phyloP scores from a whole-genome alignment of 768 basidiomycete genomes.

The Leccinum boreale region DNA sequence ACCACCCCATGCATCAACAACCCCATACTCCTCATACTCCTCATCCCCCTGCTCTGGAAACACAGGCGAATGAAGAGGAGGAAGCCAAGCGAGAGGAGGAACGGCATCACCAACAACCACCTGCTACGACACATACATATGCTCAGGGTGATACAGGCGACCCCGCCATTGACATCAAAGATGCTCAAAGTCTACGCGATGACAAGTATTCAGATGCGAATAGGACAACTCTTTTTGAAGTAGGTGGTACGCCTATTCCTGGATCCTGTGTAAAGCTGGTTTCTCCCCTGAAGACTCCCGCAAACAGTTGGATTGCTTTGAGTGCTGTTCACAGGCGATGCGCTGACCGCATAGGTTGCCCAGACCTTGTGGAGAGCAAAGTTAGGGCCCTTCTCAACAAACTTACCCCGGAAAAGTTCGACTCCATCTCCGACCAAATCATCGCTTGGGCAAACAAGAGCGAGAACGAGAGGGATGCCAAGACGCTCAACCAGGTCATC shows the following conservation, averaged over 20 bases:
- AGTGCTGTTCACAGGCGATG: too few species aligned
- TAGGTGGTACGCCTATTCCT: too few species aligned
- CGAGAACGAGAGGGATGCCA: constrained; percentile 81
- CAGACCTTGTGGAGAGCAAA: constrained; percentile 44
- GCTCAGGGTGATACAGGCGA: constrained; percentile 15
- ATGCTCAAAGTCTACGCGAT: too few species aligned
- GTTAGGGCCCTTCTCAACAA: constrained; percentile 92
- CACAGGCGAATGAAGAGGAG: constrained; percentile 43
- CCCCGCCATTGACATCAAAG: not conserved
- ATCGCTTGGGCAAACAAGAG: constrained; percentile 94
- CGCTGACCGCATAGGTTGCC: constrained; percentile 38
- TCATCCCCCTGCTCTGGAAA: constrained; percentile 33
- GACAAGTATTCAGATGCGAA: too few species aligned
- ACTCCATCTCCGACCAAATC: constrained; percentile 93
- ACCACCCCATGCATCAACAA: constrained; percentile 34
- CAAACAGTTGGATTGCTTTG: too few species aligned
- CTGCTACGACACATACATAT: too few species aligned
- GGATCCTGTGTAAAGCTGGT: too few species aligned
- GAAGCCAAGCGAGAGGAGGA: constrained; percentile 42
- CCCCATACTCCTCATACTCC: constrained; percentile 37
- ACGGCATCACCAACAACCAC: not conserved
- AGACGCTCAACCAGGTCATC: constrained; percentile 95
- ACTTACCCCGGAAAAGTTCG: constrained; percentile 95
- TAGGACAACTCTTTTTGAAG: too few species aligned
- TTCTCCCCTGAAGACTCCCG: too few species aligned